Evolutionary conservation across 2,329 filamentous ascomycete species (phyloP).

Genomic region (Alternaria burnsii): DNA sequence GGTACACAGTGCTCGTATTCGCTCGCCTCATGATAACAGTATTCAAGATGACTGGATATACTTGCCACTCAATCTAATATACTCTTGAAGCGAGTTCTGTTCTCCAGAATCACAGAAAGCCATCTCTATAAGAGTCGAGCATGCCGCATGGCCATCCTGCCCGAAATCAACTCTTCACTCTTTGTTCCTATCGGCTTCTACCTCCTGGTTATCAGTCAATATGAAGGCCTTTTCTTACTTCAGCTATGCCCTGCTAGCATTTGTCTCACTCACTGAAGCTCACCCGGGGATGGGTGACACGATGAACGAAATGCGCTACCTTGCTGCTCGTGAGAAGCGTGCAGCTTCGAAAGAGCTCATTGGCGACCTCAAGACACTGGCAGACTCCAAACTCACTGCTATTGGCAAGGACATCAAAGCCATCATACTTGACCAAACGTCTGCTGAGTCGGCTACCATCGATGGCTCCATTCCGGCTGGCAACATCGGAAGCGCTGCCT

Average conservation of each 20-base stretch:
- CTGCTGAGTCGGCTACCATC: constrained; percentile 32
- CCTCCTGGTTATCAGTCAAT: not conserved
- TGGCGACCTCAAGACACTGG: constrained; percentile 45
- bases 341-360: constrained; percentile 44
- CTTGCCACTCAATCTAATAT: constrained; percentile 13
- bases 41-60: not conserved
- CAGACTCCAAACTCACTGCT: constrained; percentile 39
- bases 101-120: not conserved
- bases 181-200: not conserved
- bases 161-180: not conserved
- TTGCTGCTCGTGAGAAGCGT: constrained; percentile 29
- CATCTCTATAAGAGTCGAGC: not conserved
- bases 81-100: constrained; percentile 8
- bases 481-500: constrained; percentile 43
- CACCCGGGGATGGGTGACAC: constrained; percentile 44
- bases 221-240: constrained; percentile 25
- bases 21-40: constrained; percentile 19
- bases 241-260: constrained; percentile 29
- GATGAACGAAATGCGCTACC: constrained; percentile 29
- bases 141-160: not conserved
- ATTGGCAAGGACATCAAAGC: constrained; percentile 49
- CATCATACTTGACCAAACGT: constrained; percentile 39
- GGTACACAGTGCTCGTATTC: constrained; percentile 25
- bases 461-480: constrained; percentile 37
- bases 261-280: constrained; percentile 23